Base-by-base conservation (phyloP, 1,284 basidiomycete species). In the Apiotrichum brassicae region DNA sequence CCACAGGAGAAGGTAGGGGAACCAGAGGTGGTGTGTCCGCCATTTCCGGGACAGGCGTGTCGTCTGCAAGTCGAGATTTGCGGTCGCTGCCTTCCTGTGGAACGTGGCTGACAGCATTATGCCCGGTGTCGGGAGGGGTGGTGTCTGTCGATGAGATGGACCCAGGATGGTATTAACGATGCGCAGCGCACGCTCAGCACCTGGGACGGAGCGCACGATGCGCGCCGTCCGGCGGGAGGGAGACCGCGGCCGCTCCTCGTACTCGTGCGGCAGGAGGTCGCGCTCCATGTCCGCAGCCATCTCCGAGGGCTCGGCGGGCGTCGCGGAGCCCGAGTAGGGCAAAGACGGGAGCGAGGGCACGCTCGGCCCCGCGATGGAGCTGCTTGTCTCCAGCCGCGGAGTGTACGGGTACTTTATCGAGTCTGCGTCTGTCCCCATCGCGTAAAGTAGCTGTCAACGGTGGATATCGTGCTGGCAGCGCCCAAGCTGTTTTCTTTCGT, bases 1-100 rank as follows among this genome's bases (percentile, higher is more conserved):
- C 68, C 68, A 71, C 2, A 65, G 20, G 3, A 48, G 30, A 6
- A 69, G 46, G 26, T 59, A 65, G 1, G 62, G 62, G 25, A 58
- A 47, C 33, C 44, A 54, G 24, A 48, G 42, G 16, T 49, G 36
- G 3, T 32, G 35, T 8, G 53, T 46, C 6, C 38, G 33, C 33
- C 28, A 34, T 20, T 28, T 22, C 12, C 39, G 37, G 3, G 44
- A 16, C 13, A 45, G 18, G 20, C 48, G 43, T 5, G 7, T 20
- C 5, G 20, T 20, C 23, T 3, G 14, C n/a, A 9, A 11, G 38
- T 58, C 56, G 23, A 57, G 33, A 0, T 43, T 0, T 8, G n/a
- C 18, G 33, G 38, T 8, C 23, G 14, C 11, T 11, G 37, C 8
- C 4, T 18, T 12, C 4, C 34, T 16, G 18, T 14, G 18, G n/a